phyloP scores from a whole-genome alignment of 1,139 yeast species.

The Saccharomyces hybrid region DNA sequence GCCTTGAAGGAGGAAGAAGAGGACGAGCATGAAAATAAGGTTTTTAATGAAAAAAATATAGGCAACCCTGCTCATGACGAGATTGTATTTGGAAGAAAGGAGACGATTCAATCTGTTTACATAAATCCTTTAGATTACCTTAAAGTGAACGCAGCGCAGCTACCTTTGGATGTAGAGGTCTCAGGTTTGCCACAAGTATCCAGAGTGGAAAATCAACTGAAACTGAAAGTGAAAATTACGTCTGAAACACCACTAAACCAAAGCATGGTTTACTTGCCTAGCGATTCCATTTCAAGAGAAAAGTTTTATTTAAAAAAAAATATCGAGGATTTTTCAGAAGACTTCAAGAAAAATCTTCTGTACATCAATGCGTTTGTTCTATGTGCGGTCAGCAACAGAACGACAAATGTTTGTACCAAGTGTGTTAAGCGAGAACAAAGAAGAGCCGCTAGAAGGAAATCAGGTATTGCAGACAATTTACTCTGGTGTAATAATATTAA shows the following conservation, averaged over 20 bases:
- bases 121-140: slow-evolving; percentile 17
- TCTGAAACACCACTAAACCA: slow-evolving; percentile 41
- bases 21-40: not conserved
- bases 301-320: slow-evolving; percentile 58
- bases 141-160: slow-evolving; percentile 31
- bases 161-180: slow-evolving; percentile 55
- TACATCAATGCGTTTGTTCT: slow-evolving; percentile 62
- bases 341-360: slow-evolving; percentile 46
- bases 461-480: slow-evolving; percentile 59
- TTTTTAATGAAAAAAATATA: not conserved
- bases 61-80: slow-evolving; percentile 19
- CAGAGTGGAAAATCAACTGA: slow-evolving; percentile 92
- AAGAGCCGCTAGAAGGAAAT: slow-evolving; percentile 82
- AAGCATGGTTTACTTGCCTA: slow-evolving; percentile 58
- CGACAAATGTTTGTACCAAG: slow-evolving; percentile 74
- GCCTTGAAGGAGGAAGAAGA: not conserved
- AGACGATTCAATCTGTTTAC: slow-evolving; percentile 17
- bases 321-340: slow-evolving; percentile 37
- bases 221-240: slow-evolving; percentile 54
- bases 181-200: slow-evolving; percentile 68
- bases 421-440: slow-evolving; percentile 90
- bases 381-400: slow-evolving; percentile 38
- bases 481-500: slow-evolving; percentile 71
- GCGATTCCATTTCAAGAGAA: slow-evolving; percentile 80
- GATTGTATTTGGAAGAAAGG: slow-evolving; percentile 24